Percentiles rank a stretch among this genome's conserved stretches.
These are phyloP conservation scores for Allantophomopsis lycopodina DNA, from an alignment of 2,329 filamentous ascomycete genomes.

Conservation along the genomic window DNA sequence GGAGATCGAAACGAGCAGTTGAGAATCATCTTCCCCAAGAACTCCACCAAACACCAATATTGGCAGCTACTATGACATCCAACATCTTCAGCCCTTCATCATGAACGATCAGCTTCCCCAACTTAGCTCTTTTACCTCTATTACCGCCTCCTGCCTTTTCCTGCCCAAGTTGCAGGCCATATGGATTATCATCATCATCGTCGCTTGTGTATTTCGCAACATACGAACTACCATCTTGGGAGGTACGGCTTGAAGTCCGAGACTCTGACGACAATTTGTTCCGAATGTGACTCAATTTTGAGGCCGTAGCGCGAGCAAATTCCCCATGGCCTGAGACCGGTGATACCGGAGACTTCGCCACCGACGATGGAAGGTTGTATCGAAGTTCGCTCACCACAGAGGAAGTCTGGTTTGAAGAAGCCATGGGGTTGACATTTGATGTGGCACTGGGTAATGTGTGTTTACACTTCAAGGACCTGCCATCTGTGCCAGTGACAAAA, in stretches of 20 bases:
- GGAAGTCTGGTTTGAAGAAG: conserved; percentile 7
- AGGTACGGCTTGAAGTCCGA: conserved; percentile 7
- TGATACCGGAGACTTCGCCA: conserved; percentile 22
- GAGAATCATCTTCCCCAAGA: conserved; percentile 50
- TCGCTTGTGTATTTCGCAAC: conserved; percentile 11
- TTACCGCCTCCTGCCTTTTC: conserved; percentile 81
- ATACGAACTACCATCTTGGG: conserved; percentile 10
- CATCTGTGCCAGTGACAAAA: conserved; percentile 66
- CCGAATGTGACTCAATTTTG: conserved; percentile 12
- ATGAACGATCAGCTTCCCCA: conserved; percentile 84
- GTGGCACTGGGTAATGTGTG: conserved; percentile 46
- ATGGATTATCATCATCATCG: conserved; percentile 24
- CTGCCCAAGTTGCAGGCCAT: conserved; percentile 65
- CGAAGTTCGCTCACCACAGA: conserved; percentile 63
- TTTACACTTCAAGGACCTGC: conserved; percentile 61
- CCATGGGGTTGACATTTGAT: conserved; percentile 7
- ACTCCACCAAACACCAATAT: conserved; percentile 88
- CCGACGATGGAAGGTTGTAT: conserved; percentile 65
- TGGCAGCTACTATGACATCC: conserved; percentile 80
- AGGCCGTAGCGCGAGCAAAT: conserved; percentile 5
- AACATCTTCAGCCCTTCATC: conserved; percentile 92
- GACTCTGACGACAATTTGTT: conserved; percentile 18
- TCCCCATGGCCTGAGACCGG: conserved; percentile 8
- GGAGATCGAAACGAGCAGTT: not conserved
- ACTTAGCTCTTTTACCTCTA: conserved; percentile 74